phyloP scores from a whole-genome alignment of 2,329 filamentous ascomycete species.

The Talaromyces verruculosus region DNA sequence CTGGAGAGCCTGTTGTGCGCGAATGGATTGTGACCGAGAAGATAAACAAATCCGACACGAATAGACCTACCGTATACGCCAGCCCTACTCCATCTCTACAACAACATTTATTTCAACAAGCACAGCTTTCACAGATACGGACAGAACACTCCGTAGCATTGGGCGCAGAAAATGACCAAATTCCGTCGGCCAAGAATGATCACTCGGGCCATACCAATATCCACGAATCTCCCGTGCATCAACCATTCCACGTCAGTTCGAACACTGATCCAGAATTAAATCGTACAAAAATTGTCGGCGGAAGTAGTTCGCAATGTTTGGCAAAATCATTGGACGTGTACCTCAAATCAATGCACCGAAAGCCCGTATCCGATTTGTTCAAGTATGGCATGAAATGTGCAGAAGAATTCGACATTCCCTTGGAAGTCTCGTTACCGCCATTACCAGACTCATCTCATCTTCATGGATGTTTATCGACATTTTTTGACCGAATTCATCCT shows the following conservation, averaged over 20 bases:
- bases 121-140: background rate
- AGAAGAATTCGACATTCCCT: constrained; percentile 15
- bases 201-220: constrained; percentile 1
- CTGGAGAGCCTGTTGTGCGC: constrained; percentile 19
- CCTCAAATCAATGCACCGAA: constrained; percentile 15
- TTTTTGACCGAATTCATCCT: constrained; percentile 13
- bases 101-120: constrained; percentile 8
- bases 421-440: constrained; percentile 16
- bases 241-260: constrained; percentile 18
- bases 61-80: background rate
- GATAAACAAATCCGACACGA: constrained; percentile 8
- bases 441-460: constrained; percentile 1
- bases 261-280: constrained; percentile 14
- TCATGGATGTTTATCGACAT: constrained; percentile 2
- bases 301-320: constrained; percentile 16
- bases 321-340: constrained; percentile 18
- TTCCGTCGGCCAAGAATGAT: background rate
- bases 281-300: constrained; percentile 17
- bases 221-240: constrained; percentile 17
- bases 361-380: constrained; percentile 15
- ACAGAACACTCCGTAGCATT: background rate
- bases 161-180: background rate
- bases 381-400: constrained; percentile 16
- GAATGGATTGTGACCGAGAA: constrained; percentile 20
- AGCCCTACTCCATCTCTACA: constrained; percentile 15